A percentile compares a stretch with the other conserved stretches of the same genome.
These are phyloP conservation scores for Pyricularia grisea DNA, from an alignment of 2,329 filamentous ascomycete genomes.

Conservation along the genomic window DNA sequence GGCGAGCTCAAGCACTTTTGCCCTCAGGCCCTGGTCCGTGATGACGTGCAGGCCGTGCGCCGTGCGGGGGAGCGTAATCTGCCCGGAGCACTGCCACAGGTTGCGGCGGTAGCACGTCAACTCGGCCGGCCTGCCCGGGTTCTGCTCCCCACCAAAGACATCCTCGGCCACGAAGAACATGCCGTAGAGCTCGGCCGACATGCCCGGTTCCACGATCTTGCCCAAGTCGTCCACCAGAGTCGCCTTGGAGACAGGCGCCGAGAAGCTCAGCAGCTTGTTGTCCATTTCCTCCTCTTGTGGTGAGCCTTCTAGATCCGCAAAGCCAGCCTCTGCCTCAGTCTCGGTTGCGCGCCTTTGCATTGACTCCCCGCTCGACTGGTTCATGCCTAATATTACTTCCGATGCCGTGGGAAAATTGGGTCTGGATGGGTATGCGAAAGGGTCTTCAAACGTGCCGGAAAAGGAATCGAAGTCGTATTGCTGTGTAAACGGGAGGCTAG, in stretches of 20 bases:
- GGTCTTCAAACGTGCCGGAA: constrained; percentile 55
- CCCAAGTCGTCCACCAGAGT: constrained; percentile 58
- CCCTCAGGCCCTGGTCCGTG: constrained; percentile 66
- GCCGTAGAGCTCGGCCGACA: constrained; percentile 71
- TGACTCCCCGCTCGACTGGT: constrained; percentile 14
- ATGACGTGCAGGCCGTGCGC: constrained; percentile 55
- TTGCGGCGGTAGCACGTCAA: constrained; percentile 93
- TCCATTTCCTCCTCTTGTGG: constrained; percentile 43
- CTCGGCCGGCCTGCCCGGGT: constrained; percentile 55
- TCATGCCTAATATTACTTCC: neutral
- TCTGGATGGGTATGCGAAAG: constrained; percentile 47
- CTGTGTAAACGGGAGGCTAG: constrained; percentile 43
- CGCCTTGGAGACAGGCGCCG: constrained; percentile 48
- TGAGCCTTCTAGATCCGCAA: constrained; percentile 46
- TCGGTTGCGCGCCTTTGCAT: constrained; percentile 47
- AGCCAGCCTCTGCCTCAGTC: constrained; percentile 56
- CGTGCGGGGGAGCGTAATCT: constrained; percentile 62
- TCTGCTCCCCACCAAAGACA: constrained; percentile 55
- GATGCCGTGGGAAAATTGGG: constrained; percentile 33
- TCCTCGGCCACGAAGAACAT: constrained; percentile 86
- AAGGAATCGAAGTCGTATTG: constrained; percentile 53
- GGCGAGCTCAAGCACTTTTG: constrained; percentile 68
- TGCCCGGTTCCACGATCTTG: constrained; percentile 51
- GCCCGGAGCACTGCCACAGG: constrained; percentile 88
- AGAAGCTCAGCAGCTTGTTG: constrained; percentile 68